Base-by-base conservation (phyloP, 148 eudicot species). In the Linanthus parryae region DNA sequence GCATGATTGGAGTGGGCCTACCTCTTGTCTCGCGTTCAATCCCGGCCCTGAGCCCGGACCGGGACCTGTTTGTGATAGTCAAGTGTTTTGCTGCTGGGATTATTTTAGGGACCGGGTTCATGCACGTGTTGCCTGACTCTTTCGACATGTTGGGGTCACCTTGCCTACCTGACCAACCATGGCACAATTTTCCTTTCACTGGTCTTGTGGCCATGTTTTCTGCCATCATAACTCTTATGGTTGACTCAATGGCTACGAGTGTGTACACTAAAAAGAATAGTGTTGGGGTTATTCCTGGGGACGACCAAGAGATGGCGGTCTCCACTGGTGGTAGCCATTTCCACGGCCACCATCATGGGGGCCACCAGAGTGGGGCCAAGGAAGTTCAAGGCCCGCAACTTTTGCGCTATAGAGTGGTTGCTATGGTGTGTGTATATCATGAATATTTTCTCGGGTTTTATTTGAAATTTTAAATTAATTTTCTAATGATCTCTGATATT, bases 41-140 rank as follows among this genome's bases (percentile, higher is more conserved):
- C 40, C 82, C 75, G 1, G 67, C 68, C 2, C 54, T 84, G 1
- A 41, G 59, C 39, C 87, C 92, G 0, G 79, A 80, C 1, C 54
- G 66, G 10, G 29, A 52, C 48, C 20, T 70, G 0, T 84, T 84
- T 26, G 65, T 74, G 14, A 49, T 80, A 0, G 74, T 84, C 2
- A 84, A 84, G 53, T 65, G 79, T 0, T 80, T 84, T 38, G 92
- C 84, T 1, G 67, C 84, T 10, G 92, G 92, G 1, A 76, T 80
- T 7, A 84, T 84, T 8, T 56, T 84, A 1, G 75, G 75, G n/a
- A 84, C 92, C 0, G 92, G 86, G 0, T 84, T 80, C 55, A 77
- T 84, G 66, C 92, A 84, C 58, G 76, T 84, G 4, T 28, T 84
- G n/a, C 92, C 86, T 2, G 86, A 84, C 25, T 71, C 80, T 0